Base-by-base conservation (phyloP, 148 eudicot genomes). In the Talinum fruticosum region DNA sequence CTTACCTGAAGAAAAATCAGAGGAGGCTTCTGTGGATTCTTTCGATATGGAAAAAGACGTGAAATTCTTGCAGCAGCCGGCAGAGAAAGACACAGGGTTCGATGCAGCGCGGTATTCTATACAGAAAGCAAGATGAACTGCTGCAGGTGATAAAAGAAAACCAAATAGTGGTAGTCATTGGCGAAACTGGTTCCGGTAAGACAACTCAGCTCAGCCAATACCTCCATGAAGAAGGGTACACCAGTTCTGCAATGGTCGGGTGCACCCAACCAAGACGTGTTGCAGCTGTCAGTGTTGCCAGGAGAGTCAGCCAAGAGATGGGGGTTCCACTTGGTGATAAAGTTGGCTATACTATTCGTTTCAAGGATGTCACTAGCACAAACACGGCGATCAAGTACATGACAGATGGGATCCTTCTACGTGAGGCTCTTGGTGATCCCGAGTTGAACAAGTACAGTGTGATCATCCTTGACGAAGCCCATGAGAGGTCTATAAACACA, bases 231-330 rank as follows among this genome's bases (percentile, higher is more conserved):
- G 96, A 93, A 87, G 97, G 90, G 38, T 95, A 95, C 80, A 91
- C 99, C 74, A 76, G 79, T 3, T 82, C 82, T 80, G 97, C 96
- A 15, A 87, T 89, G 72, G 87, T 95, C 64, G 99, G 99, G 24
- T 96, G 99, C 83, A 96, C 99, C 23, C 99, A 96, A 81, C 99
- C 99, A 44, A 85, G 97, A 78, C 99, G 99, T 90, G 99, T 96
- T n/a, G 99, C 99, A 45, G 99, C 99, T 37, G 91, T 96, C 97
- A 96, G 99, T 83, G 97, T 96, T 75, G 99, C 99, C 13, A 96
- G 91, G 79, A 90, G 99, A 83, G 99, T 96, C 69, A 93, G 97
- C 72, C 97, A 96, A 81, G 99, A 96, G 87, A 96, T 96, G 99
- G 99, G 91, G 77, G 86, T 92, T 69, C 94, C 87, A 41, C 85